phyloP scores from a whole-genome alignment of 768 basidiomycete species.

The Coprinopsis cinerea region DNA sequence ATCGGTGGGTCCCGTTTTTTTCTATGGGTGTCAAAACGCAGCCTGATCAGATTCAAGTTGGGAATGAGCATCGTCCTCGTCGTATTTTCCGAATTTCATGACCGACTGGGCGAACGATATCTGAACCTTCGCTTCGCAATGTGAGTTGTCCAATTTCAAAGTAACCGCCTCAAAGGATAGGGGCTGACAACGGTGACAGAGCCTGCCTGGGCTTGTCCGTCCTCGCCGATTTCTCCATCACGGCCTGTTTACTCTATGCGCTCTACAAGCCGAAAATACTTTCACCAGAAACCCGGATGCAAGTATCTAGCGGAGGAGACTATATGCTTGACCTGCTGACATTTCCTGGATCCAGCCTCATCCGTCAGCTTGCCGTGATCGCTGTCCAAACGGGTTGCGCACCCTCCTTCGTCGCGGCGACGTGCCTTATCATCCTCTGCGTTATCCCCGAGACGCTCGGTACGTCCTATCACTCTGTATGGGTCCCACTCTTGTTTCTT shows the following conservation, averaged over 20 bases:
- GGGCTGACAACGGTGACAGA: neutral
- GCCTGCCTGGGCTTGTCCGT: neutral
- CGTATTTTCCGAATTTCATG: neutral
- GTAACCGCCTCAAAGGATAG: neutral
- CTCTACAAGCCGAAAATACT: neutral
- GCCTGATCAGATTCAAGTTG: too few relatives aligned
- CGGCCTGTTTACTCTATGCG: neutral
- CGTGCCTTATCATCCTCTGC: neutral
- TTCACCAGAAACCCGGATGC: neutral
- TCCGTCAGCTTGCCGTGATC: neutral
- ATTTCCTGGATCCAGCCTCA: neutral
- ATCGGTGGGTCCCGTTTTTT: too few relatives aligned
- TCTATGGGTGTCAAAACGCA: too few relatives aligned
- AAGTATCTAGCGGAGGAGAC: neutral
- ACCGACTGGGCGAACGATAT: neutral
- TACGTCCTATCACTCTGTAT: neutral
- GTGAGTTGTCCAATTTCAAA: neutral
- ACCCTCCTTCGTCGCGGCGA: neutral
- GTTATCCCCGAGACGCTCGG: neutral
- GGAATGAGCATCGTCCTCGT: neutral
- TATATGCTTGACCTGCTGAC: neutral
- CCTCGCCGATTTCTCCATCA: neutral
- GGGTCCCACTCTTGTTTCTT: too few relatives aligned
- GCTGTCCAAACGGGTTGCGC: neutral
- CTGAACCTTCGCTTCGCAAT: neutral